Base-by-base conservation (phyloP, 2,329 filamentous ascomycete genomes). In the Trichoderma citrinoviride region DNA sequence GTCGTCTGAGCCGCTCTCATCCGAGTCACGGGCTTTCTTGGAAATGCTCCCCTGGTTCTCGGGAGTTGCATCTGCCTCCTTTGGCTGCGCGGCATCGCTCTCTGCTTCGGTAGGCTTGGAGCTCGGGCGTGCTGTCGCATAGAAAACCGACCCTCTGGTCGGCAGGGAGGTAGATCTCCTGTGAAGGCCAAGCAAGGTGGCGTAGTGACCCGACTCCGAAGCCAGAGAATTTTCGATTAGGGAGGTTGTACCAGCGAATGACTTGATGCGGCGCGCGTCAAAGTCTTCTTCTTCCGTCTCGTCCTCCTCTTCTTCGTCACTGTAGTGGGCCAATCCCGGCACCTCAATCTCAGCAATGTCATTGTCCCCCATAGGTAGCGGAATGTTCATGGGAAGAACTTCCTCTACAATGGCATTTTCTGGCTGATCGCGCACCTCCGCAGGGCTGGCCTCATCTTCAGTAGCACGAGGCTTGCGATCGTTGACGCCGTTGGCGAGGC, bases 271-370 rank as follows among this genome's bases (percentile, higher is more conserved):
- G 21, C 68, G 67, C 5, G 67, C 67, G 37, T 80, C 70, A 66
- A 79, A 71, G 1, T 75, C 71, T 1, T 77, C 75, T 1, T 77
- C 74, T 2, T 79, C 75, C 8, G 15, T 27, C 17, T 54, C 58
- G 3, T 46, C 41, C 10, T 79, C 80, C 6, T 80, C 80, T 58
- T 90, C 89, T 15, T 89, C 87, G 64, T 91, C 87, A 64, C 82
- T 86, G 68, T 87, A 83, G 14, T 75, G 76, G 1, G 83, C 85
- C 5, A 92, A 81, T 0, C 90, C 90, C 3, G 90, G 90, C 50
- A 92, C 84, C 71, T 95, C 90, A 47, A 96, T 95, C 73, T 96
- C 92, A 52, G 89, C 84, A 7, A 94, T 78, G 72, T 96, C 92
- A 54, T 87, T 83, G 41, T 86, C 81, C 25, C 81, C 81, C 46